Evolutionary conservation across 225 moss, liverwort and hornwort genomes (phyloP).

Genomic region (Climacium dendroides): DNA sequence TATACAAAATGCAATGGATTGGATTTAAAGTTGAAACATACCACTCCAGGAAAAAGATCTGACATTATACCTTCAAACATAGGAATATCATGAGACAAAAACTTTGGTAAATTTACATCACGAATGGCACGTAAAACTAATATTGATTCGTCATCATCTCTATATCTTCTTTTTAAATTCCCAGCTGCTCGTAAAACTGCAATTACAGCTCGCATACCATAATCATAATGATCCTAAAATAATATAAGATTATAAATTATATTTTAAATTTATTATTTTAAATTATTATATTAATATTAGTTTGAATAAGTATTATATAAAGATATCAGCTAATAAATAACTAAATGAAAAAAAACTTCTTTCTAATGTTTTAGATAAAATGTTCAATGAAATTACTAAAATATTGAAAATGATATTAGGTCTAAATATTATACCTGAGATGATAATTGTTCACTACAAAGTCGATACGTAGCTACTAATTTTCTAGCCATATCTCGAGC

Average conservation of each 20-base stretch:
- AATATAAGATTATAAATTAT: no score
- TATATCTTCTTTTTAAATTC: background rate
- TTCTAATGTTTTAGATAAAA: background rate
- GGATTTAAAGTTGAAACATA: background rate
- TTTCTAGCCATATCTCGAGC: background rate
- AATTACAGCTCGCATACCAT: background rate
- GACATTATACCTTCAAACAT: background rate
- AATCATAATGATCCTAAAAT: background rate
- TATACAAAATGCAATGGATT: background rate
- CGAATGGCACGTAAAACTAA: background rate
- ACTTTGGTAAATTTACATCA: background rate
- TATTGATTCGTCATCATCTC: background rate
- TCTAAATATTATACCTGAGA: background rate
- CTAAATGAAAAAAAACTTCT: background rate
- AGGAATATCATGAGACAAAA: background rate
- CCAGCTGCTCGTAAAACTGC: background rate
- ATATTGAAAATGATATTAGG: background rate
- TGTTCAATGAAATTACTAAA: background rate
- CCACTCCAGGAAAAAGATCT: background rate
- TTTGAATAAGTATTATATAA: no score
- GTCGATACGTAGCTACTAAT: background rate
- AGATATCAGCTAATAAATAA: fast-evolving
- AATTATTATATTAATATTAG: background rate
- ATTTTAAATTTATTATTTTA: fast-evolving
- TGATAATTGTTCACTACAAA: background rate